Percentiles rank a stretch among this genome's conserved stretches.
phyloP scores from a whole-genome alignment of 805 yeast species.

The Sugiyamaella boreocaroliniensis region DNA sequence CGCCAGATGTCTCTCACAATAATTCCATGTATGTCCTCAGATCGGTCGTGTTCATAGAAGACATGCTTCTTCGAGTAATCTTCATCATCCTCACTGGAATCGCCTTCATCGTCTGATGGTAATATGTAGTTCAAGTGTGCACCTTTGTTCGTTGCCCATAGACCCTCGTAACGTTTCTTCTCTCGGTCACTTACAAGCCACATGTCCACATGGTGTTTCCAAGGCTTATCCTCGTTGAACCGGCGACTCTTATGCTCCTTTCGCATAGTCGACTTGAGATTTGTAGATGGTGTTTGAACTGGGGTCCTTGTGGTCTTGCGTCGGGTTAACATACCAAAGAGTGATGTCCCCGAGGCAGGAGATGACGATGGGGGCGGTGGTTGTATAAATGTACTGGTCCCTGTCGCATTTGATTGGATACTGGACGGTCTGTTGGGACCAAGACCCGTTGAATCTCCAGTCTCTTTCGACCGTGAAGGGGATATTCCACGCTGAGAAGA shows the following conservation, averaged over 20 bases:
- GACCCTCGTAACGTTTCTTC: slow-evolving; percentile 82
- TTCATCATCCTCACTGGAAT: slow-evolving; percentile 12
- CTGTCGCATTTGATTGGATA: too few species aligned
- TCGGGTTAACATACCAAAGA: neutral
- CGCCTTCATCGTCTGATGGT: slow-evolving; percentile 17
- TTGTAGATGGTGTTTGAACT: neutral
- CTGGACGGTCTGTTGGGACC: neutral
- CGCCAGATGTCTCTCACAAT: slow-evolving; percentile 78
- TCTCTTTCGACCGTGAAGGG: neutral
- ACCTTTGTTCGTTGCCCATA: slow-evolving; percentile 88
- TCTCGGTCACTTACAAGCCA: slow-evolving; percentile 46
- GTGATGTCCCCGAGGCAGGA: neutral
- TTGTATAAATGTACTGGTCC: neutral
- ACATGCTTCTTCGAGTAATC: slow-evolving; percentile 16
- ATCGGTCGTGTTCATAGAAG: slow-evolving; percentile 23
- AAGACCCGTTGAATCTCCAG: neutral
- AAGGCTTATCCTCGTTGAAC: slow-evolving; percentile 86
- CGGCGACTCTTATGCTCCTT: slow-evolving; percentile 37
- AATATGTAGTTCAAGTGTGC: slow-evolving; percentile 20
- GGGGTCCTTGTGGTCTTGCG: neutral
- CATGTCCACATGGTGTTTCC: slow-evolving; percentile 76
- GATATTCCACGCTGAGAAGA: neutral
- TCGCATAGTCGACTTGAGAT: slow-evolving; percentile 26
- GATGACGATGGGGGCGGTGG: neutral
- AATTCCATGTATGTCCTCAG: slow-evolving; percentile 42